Conservation (phyloP, 257 asterid species). For the Solanum sejunctum region DNA sequence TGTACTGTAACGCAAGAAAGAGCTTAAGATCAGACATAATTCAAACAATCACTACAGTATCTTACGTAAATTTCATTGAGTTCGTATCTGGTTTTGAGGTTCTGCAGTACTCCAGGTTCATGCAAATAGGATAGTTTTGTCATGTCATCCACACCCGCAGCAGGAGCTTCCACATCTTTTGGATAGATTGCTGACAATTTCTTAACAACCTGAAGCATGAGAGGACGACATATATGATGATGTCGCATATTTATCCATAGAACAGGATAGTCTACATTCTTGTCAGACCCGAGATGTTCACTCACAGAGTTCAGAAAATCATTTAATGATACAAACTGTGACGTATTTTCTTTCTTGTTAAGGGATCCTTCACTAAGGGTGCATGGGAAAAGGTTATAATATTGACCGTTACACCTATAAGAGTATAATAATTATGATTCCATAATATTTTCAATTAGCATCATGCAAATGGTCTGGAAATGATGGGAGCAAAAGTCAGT, state of each 20-base stretch:
- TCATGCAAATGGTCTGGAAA: background rate
- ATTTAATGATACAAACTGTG: no score
- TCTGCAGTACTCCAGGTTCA: slow-evolving; percentile 92
- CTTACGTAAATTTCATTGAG: slow-evolving; percentile 92
- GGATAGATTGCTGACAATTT: slow-evolving; percentile 77
- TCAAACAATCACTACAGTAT: background rate
- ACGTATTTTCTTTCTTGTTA: background rate
- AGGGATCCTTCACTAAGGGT: background rate
- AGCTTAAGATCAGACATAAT: background rate
- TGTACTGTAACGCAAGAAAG: background rate
- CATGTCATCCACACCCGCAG: slow-evolving; percentile 99
- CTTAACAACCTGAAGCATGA: slow-evolving; percentile 41
- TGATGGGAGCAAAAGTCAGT: background rate
- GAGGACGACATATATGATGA: background rate
- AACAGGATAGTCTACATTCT: background rate
- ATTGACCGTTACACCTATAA: background rate
- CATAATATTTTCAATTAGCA: background rate
- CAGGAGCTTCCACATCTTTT: slow-evolving; percentile 86
- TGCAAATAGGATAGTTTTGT: slow-evolving; percentile 91
- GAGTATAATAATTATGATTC: background rate
- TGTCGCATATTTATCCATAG: background rate
- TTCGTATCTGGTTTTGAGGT: slow-evolving; percentile 83
- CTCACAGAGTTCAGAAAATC: background rate
- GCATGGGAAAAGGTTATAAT: background rate
- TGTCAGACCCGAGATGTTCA: background rate